phyloP scores from a whole-genome alignment of 768 basidiomycete species.

The Phaeotremella skinneri region DNA sequence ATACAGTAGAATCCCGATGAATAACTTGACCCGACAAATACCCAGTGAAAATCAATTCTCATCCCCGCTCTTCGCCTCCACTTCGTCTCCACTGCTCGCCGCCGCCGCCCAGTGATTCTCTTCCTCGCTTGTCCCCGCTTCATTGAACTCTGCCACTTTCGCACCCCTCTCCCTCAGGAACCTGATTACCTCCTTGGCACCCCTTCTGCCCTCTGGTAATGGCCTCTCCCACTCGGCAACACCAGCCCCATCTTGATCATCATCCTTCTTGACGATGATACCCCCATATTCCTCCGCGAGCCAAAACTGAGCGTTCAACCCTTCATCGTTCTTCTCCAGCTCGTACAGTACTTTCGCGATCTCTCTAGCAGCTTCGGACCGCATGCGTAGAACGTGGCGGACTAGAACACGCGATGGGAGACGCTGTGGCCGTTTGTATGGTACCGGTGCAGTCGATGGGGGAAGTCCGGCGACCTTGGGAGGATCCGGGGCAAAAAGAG shows the following conservation, averaged over 20 bases:
- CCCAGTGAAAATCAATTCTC: slow-evolving; percentile 4
- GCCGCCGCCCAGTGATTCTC: slow-evolving; percentile 69
- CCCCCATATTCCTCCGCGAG: slow-evolving; percentile 40
- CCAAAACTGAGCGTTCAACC: slow-evolving; percentile 55
- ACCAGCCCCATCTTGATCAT: slow-evolving; percentile 52
- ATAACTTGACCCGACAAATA: background rate
- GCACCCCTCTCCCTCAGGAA: slow-evolving; percentile 73
- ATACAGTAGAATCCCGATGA: background rate
- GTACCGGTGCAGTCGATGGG: slow-evolving; percentile 26
- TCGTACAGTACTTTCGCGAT: slow-evolving; percentile 71
- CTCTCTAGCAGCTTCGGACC: slow-evolving; percentile 75
- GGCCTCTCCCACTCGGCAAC: slow-evolving; percentile 50
- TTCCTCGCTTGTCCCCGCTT: slow-evolving; percentile 50
- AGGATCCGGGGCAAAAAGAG: slow-evolving; percentile 33
- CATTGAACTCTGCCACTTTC: slow-evolving; percentile 56
- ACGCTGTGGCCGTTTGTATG: slow-evolving; percentile 30
- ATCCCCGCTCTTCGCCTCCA: slow-evolving; percentile 10
- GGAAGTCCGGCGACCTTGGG: slow-evolving; percentile 38
- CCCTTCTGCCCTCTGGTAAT: slow-evolving; percentile 54
- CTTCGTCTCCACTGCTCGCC: slow-evolving; percentile 38
- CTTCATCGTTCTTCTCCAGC: slow-evolving; percentile 51
- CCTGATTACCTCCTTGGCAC: slow-evolving; percentile 66
- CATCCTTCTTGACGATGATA: slow-evolving; percentile 27
- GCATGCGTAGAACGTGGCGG: slow-evolving; percentile 80
- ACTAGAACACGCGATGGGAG: slow-evolving; percentile 80